Conservation (phyloP, 108 stramenopile species). For the Nitzschia palea region DNA sequence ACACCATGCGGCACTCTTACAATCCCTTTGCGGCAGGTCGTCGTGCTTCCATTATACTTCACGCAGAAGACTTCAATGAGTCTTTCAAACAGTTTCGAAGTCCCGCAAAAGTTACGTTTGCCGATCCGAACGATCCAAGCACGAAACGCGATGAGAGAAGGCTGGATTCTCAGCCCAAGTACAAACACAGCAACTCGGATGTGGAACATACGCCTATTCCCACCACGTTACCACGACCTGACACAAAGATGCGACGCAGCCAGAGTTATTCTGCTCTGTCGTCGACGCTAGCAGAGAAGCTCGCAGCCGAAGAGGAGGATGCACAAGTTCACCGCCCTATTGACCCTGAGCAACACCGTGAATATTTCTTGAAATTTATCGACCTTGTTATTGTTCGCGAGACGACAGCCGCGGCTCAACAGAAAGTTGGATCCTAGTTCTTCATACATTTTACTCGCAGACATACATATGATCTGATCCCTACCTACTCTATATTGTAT, state of each 20-base stretch:
- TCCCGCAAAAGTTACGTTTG: slow-evolving; percentile 5
- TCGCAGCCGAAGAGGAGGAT: slow-evolving; percentile 15
- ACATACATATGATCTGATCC: not conserved
- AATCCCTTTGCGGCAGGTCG: not conserved
- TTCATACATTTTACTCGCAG: not conserved
- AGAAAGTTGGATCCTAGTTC: not conserved
- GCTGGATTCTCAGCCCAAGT: not conserved
- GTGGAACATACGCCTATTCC: not conserved
- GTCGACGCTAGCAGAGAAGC: slow-evolving; percentile 17
- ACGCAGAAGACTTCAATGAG: not conserved
- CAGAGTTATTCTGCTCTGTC: slow-evolving; percentile 68
- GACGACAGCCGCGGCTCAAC: slow-evolving; percentile 37
- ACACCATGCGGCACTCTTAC: not conserved
- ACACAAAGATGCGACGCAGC: slow-evolving; percentile 27
- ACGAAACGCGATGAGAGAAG: not conserved
- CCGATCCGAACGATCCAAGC: not conserved
- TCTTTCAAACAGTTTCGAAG: slow-evolving; percentile 4
- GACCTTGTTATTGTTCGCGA: slow-evolving; percentile 77
- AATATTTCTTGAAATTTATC: slow-evolving; percentile 76
- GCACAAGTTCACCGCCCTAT: slow-evolving; percentile 23
- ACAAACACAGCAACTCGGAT: slow-evolving; percentile 18
- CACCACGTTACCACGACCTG: not conserved
- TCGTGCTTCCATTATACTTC: not conserved
- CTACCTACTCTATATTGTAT: not conserved
- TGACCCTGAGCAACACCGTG: slow-evolving; percentile 57